Evolutionary conservation across 2,329 filamentous ascomycete genomes (phyloP).

Genomic region (Acrodontium crateriforme): DNA sequence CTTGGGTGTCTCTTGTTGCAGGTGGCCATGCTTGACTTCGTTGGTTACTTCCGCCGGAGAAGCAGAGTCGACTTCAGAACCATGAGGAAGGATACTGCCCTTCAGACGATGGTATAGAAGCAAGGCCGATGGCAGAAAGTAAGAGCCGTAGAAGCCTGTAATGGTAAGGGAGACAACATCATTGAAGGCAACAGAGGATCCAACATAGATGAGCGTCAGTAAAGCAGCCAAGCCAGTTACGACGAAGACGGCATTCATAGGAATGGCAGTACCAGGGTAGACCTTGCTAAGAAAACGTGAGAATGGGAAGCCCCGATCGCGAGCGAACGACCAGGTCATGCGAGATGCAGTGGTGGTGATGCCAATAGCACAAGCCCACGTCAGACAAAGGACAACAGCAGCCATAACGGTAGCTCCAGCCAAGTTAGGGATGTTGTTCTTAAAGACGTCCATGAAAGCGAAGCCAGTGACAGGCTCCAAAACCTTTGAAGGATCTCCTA

Average conservation of each 20-base stretch:
- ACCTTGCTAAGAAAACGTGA: conserved; percentile 23
- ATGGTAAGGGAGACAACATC: conserved; percentile 32
- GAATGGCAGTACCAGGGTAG: conserved; percentile 15
- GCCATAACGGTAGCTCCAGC: conserved; percentile 35
- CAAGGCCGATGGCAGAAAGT: conserved; percentile 27
- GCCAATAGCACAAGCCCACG: conserved; percentile 21
- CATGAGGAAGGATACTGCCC: conserved; percentile 25
- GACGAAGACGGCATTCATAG: conserved; percentile 22
- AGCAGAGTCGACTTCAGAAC: conserved; percentile 14
- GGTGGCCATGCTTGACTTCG: conserved; percentile 1
- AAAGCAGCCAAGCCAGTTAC: conserved; percentile 40
- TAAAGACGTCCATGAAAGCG: conserved; percentile 39
- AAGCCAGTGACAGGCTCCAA: conserved; percentile 31
- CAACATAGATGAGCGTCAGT: conserved; percentile 30
- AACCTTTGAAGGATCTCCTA: conserved; percentile 27
- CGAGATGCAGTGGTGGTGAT: conserved; percentile 28
- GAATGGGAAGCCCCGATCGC: conserved; percentile 28
- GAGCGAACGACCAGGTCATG: conserved; percentile 29
- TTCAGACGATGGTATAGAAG: conserved; percentile 29
- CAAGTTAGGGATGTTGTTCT: conserved; percentile 29
- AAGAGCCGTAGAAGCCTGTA: conserved; percentile 31
- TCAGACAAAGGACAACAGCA: conserved; percentile 26
- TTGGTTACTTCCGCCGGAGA: background rate
- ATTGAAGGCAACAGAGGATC: conserved; percentile 29
- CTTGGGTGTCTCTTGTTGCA: conserved; percentile 1